Conservation (phyloP, 805 yeast species). For the Zygoascus bituminiphila region DNA sequence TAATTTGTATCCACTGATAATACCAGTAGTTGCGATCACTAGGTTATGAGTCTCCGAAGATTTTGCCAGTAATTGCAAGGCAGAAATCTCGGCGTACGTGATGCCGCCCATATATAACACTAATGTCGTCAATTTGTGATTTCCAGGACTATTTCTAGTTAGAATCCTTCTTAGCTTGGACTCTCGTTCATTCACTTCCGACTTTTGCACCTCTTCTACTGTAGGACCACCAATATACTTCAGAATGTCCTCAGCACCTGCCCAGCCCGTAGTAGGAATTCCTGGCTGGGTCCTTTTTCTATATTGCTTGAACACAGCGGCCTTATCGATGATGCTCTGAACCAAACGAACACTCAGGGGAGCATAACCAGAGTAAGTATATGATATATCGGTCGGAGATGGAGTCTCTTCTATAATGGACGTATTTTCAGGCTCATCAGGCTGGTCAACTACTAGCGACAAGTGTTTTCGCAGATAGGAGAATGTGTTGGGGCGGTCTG, state of each 20-base stretch:
- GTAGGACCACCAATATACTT: slow-evolving; percentile 31
- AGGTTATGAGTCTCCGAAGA: slow-evolving; percentile 33
- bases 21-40: slow-evolving; percentile 41
- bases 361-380: slow-evolving; percentile 72
- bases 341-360: slow-evolving; percentile 67
- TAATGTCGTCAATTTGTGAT: slow-evolving; percentile 27
- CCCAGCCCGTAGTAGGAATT: slow-evolving; percentile 26
- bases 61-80: slow-evolving; percentile 53
- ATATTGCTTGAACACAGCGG: slow-evolving; percentile 11
- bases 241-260: slow-evolving; percentile 33
- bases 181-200: slow-evolving; percentile 21
- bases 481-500: slow-evolving; percentile 18
- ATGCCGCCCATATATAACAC: slow-evolving; percentile 77
- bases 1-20: slow-evolving; percentile 37
- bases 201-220: slow-evolving; percentile 26
- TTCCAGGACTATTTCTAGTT: slow-evolving; percentile 25
- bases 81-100: slow-evolving; percentile 74
- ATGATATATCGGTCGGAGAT: slow-evolving; percentile 38
- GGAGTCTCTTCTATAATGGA: slow-evolving; percentile 25
- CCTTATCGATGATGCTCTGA: slow-evolving; percentile 55
- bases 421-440: slow-evolving; percentile 15
- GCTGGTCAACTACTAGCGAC: slow-evolving; percentile 24
- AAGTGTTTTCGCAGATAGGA: slow-evolving; percentile 41
- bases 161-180: slow-evolving; percentile 29
- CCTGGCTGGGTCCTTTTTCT: slow-evolving; percentile 7